Evolutionary conservation across 2,329 filamentous ascomycete species (phyloP).

Genomic region (Fusarium sp.): DNA sequence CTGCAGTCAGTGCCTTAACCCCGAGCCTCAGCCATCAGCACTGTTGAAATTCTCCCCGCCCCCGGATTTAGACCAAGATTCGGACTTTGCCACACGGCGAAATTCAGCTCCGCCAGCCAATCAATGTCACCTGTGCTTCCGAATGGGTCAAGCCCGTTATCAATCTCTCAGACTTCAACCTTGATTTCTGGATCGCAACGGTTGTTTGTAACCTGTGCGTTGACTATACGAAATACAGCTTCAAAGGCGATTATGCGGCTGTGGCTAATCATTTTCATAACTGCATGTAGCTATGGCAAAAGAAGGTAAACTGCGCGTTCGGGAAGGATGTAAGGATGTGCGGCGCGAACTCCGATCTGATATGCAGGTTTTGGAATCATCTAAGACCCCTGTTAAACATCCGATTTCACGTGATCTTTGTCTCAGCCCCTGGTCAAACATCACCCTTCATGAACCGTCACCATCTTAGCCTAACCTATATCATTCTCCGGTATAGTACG

Average conservation of each 20-base stretch:
- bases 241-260: background rate
- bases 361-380: conserved; percentile 14
- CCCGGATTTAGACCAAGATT: conserved; percentile 44
- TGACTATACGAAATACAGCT: background rate
- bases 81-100: conserved; percentile 40
- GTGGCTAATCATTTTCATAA: background rate
- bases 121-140: conserved; percentile 18
- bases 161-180: conserved; percentile 2
- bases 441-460: background rate
- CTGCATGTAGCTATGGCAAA: background rate
- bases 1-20: conserved; percentile 31
- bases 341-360: conserved; percentile 7
- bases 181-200: conserved; percentile 1
- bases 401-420: conserved; percentile 4
- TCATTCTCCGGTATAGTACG: too few relatives aligned
- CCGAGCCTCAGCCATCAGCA: conserved; percentile 25
- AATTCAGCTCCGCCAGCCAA: conserved; percentile 30
- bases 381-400: conserved; percentile 1
- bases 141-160: conserved; percentile 14
- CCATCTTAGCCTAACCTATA: background rate
- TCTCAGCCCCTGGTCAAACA: background rate
- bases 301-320: background rate
- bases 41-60: conserved; percentile 27
- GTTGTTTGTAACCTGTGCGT: background rate
- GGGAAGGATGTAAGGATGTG: background rate